Base-by-base conservation (phyloP, 73 alveolate species). In the Paramecium sexaurelia region DNA sequence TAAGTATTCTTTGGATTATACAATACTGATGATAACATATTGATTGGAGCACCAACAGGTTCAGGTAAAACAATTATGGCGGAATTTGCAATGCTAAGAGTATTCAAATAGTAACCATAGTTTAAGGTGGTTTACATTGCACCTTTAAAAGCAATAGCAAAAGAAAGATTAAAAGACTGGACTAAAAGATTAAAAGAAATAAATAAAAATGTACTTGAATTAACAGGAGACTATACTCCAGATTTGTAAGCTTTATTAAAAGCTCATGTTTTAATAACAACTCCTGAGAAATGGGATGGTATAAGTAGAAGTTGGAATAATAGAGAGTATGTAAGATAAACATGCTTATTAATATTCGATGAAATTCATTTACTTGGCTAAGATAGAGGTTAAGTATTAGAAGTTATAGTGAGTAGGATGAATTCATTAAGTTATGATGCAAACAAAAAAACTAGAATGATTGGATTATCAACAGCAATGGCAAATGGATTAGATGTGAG, bases 201-300 rank as follows among this genome's bases (percentile, higher is more conserved):
- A 66, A 95, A 95, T 26, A 97, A 97, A 69, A 96, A 61, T 40
- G 99, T 97, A 32, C 92, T 97, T 36, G 99, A 97, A 95, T 90
- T 97, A 85, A 96, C 99, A 11, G 99, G 99, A 7, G 99, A 99
- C 94, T 95, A 92, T 87, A 99, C 99, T 2, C 99, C 99, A 15
- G 99, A 99, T 92, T 91, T 97, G 51, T 92, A 29, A 9, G 92
- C 96, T 47, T 3, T 95, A 32, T 69, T 85, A 22, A 39, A 32
- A 6, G 96, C 98, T 24, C 97, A 95, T 91, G 97, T 96, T 6
- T 94, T 98, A 66, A 96, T 98, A 55, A 98, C 99, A 26, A 98
- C 99, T 17, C 99, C 99, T 29, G 99, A 98, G 94, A 99, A 99
- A 95, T 99, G 99, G 99, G 99, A 99, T 92, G 99, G 99, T 93